Evolutionary conservation across 768 basidiomycete genomes (phyloP), one percentile per base, ranked within the genome.

Genomic region (Imleria badia): DNA sequence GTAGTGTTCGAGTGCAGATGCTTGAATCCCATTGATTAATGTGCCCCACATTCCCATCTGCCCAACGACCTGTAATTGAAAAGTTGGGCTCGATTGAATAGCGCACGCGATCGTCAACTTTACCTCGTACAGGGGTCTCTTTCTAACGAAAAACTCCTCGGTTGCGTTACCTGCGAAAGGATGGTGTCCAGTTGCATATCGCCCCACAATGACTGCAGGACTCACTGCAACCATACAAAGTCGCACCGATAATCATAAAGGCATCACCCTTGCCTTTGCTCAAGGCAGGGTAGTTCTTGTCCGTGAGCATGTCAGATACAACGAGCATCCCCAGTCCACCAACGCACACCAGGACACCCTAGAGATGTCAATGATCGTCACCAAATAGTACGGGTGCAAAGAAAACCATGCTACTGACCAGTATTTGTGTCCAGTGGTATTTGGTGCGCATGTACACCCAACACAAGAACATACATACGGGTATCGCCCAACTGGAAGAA

Each of bases 11-110:
- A 93, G 73, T 1, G 78, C 80, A 22, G 89, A 81, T 1, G 88
- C 85, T 70, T 94, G 91, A 45, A 87, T 80, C 6, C 87, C 86
- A 61, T 86, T 89, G 67, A 93, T 85, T 45, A 94, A 66, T 51
- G 84, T 81, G 29, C 91, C 92, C 80, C 83, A 94, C 81, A 94
- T 83, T 8, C 92, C 92, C 45, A 94, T 71, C 68, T 91, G 89
- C 12, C 92, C 92, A 17, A 94, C 84, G 52, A 94, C 89, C 81
- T 83, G 31, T 15, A 23, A 45, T 48, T 14, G 35, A 22, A 39
- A 46, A 34, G 17, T 49, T 38, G 34, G 42, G 33, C 45, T 20
- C 15, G 9, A 38, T 31, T 12, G 23, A 41, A 61, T 22, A 42
- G 20, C 3, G 17, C n/a, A 29, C 17, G 12, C 11, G 26, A 8